Base-by-base conservation (phyloP, 2,329 filamentous ascomycete genomes). In the Colletotrichum gigasporum region DNA sequence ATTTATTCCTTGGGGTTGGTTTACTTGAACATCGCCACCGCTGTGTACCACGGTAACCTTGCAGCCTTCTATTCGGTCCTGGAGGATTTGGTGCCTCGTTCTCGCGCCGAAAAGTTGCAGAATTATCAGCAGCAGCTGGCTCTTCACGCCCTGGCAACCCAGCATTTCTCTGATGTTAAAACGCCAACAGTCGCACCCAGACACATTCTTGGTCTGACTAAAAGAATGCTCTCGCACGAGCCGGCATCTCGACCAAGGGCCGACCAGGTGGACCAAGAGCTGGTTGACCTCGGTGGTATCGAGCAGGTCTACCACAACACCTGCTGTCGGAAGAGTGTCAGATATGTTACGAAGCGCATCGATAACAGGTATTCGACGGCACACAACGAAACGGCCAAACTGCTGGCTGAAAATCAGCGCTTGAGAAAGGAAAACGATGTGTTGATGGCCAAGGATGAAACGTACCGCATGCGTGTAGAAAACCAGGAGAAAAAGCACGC, bases 1-100 rank as follows among this genome's bases (percentile, higher is more conserved):
- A 76, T 84, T 5, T 84, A 82, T 67, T 82, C 80, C 2, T 76
- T 84, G 3, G 82, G 82, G 0, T 71, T 83, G 2, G 77, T 84
- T 1, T 79, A 80, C 50, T 70, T 83, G 6, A 80, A 78, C 63
- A 77, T 83, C 14, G 75, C 80, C 2, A 81, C 80, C 0, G 72
- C 81, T 2, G 68, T 84, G 0, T 82, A 83, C 66, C 74, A 79
- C 32, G 76, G 72, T 9, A 72, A 75, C 2, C 66, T 81, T 12
- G 70, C 71, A 14, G 75, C 78, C 9, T 82, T 81, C 65, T 77
- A 83, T 16, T 34, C 45, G 3, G 44, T 58, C 4, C 42, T 63
- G 26, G 59, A 34, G 11, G 72, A 75, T 10, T 69, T 77, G 2
- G 68, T 82, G 8, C 76, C 63, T 56, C 64, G 70, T 7, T 71